These are phyloP conservation scores for Protea cynaroides DNA, from an alignment of 164 flowering plant species.

Conservation along the genomic window DNA sequence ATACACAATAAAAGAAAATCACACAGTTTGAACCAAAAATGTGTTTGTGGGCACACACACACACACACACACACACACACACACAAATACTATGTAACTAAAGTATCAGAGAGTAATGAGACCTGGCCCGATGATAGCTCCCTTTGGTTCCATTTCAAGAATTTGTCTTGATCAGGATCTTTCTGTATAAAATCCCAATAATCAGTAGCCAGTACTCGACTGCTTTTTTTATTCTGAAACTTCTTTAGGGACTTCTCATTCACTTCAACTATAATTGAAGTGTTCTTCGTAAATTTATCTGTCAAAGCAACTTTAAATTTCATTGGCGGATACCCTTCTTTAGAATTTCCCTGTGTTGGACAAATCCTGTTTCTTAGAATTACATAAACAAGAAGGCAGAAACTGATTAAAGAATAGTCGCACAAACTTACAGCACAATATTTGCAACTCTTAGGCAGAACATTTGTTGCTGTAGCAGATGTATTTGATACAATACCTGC, in stretches of 20 bases:
- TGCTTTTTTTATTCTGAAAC: slow-evolving; percentile 13
- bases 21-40: neutral
- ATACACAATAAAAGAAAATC: no score
- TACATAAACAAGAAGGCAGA: slow-evolving; percentile 7
- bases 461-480: neutral
- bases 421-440: slow-evolving; percentile 67
- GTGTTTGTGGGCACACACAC: neutral
- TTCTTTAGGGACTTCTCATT: slow-evolving; percentile 34
- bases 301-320: slow-evolving; percentile 54
- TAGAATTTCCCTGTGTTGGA: slow-evolving; percentile 30
- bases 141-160: slow-evolving; percentile 30
- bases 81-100: neutral
- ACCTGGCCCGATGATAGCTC: slow-evolving; percentile 74
- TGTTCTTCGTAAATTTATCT: slow-evolving; percentile 38
- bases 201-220: slow-evolving; percentile 45
- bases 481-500: slow-evolving; percentile 12
- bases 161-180: slow-evolving; percentile 36
- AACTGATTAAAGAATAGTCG: neutral
- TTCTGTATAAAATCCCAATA: slow-evolving; percentile 73
- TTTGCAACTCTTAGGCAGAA: slow-evolving; percentile 41
- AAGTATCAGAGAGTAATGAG: slow-evolving; percentile 5
- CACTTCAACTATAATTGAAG: slow-evolving; percentile 48
- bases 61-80: neutral
- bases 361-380: slow-evolving; percentile 2
- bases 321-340: slow-evolving; percentile 55